phyloP scores from a whole-genome alignment of 1,284 basidiomycete genomes.

The Athelia psychrophila region DNA sequence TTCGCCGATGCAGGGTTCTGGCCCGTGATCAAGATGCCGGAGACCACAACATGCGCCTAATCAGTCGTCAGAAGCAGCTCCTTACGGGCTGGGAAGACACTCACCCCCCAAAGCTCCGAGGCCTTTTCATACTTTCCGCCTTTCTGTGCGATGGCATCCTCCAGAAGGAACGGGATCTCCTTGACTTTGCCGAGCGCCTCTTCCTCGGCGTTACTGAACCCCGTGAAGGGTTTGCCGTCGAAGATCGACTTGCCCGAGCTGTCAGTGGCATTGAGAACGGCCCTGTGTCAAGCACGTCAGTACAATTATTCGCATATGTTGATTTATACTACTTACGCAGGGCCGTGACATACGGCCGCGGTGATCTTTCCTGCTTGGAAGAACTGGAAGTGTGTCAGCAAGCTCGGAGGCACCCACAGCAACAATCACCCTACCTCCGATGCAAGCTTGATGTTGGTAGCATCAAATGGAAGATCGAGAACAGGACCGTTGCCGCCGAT shows the following conservation, averaged over 20 bases:
- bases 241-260: conserved; percentile 61
- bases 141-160: conserved; percentile 56
- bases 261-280: conserved; percentile 54
- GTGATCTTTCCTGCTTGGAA: conserved; percentile 57
- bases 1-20: conserved; percentile 66
- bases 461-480: conserved; percentile 62
- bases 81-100: conserved; percentile 19
- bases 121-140: conserved; percentile 67
- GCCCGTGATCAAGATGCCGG: conserved; percentile 38
- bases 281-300: conserved; percentile 25
- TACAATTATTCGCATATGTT: background rate
- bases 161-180: conserved; percentile 68
- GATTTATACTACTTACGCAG: conserved; percentile 37
- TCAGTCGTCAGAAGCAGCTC: background rate
- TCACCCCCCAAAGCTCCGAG: conserved; percentile 51
- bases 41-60: conserved; percentile 40
- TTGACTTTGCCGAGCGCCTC: conserved; percentile 41
- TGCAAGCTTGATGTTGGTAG: conserved; percentile 55
- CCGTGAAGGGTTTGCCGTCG: conserved; percentile 56
- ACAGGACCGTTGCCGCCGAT: conserved; percentile 76
- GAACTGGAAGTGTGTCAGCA: conserved; percentile 38
- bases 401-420: background rate
- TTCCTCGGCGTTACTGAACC: conserved; percentile 75
- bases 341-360: conserved; percentile 75
- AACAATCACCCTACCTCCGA: conserved; percentile 39